These are phyloP conservation scores for Cicer bijugum DNA, from an alignment of 306 rosid species.

Conservation along the genomic window DNA sequence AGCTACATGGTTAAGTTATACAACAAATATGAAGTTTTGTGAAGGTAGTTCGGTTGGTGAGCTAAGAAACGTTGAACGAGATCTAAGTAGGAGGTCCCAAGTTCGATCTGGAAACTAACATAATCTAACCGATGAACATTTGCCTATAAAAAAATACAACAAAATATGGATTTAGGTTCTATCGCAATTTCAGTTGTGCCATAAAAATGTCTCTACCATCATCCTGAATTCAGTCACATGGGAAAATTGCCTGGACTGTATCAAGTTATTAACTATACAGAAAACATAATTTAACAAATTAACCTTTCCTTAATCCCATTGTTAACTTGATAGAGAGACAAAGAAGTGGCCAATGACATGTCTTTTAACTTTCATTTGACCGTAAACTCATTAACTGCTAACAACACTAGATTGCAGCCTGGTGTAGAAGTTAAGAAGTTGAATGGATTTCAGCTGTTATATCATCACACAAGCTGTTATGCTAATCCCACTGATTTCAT, in stretches of 20 bases:
- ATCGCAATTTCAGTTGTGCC: neutral
- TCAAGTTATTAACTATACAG: conserved; percentile 25
- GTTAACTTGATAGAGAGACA: neutral
- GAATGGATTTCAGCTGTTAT: neutral
- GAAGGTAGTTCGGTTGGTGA: too few species aligned
- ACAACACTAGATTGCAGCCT: conserved; percentile 8
- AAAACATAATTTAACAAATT: neutral
- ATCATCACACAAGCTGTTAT: conserved; percentile 24
- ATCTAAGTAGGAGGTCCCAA: too few species aligned
- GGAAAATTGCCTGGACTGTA: neutral
- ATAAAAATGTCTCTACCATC: neutral
- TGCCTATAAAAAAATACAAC: too few species aligned
- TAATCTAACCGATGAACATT: too few species aligned
- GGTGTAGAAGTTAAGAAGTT: neutral
- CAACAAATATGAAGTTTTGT: neutral
- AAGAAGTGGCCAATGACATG: neutral
- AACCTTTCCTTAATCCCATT: neutral
- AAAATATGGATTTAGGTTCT: neutral
- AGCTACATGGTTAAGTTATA: neutral
- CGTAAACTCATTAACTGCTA: neutral
- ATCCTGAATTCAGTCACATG: neutral
- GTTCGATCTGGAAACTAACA: too few species aligned
- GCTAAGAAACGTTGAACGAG: too few species aligned
- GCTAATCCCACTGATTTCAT: conserved; percentile 51
- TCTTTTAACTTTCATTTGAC: neutral